Evolutionary conservation across 208 protist genomes (phyloP), one percentile per base, ranked within the genome.

Genomic region (Trypanosoma melophagium): DNA sequence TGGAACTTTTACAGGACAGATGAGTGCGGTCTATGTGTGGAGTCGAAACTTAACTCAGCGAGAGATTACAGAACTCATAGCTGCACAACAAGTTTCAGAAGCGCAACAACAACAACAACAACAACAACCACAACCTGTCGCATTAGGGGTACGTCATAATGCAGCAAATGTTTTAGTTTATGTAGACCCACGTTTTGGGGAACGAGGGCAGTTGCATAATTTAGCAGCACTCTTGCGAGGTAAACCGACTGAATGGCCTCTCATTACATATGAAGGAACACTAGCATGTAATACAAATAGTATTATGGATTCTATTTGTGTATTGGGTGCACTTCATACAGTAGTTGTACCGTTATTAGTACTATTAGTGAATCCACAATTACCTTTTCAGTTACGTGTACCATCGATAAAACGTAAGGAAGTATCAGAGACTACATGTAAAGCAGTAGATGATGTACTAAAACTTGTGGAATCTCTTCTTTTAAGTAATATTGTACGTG

Each of bases 161-260:
- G 71, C 75, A 0, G 76, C 61, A 8, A 59, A 83, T 25, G 81
- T 87, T 16, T 56, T 72, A 13, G 77, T 96, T 25, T 90, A 82
- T 64, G 77, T 96, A 40, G 90, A 96, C 68, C 82, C 90, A 4
- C 79, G 90, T 0, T 75, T 96, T 60, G 77, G 79, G 25, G 88
- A 92, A 45, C 66, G 70, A 40, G 84, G 81, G 2, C 81, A 89
- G 42, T 49, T 96, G 21, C 92, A 88, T 74, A 96, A 96, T 73
- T 66, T 93, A 13, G 79, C 90, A 9, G 83, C 83, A 44, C 51
- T 96, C 22, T 47, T 89, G 61, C 74, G 76, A 38, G 84, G 80
- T 19, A 74, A 80, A 14, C 35, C 66, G 3, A 63, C 72, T 10
- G 87, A 91, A 38, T 77, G 62, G 17, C 77, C 72, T 13, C 65